Percentiles rank a stretch among this genome's conserved stretches.
These are phyloP conservation scores for Benincasa hispida DNA, from an alignment of 306 rosid species.

Conservation along the genomic window DNA sequence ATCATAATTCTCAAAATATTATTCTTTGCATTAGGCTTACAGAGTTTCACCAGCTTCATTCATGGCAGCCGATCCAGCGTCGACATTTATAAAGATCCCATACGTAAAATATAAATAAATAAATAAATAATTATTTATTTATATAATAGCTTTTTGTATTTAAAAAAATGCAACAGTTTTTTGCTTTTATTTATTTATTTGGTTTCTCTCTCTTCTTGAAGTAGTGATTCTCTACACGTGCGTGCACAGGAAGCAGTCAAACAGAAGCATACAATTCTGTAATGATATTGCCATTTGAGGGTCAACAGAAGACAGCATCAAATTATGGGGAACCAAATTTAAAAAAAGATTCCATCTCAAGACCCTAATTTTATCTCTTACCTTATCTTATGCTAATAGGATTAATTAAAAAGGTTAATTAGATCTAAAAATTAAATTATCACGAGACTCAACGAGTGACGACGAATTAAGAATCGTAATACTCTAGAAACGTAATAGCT, in stretches of 20 bases:
- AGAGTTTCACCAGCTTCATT: neutral
- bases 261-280: neutral
- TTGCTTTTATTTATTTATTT: neutral
- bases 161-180: neutral
- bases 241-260: neutral
- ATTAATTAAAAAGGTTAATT: too few species aligned
- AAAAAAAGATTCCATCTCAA: constrained; percentile 1
- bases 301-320: neutral
- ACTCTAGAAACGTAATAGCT: neutral
- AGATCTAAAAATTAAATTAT: neutral
- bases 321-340: neutral
- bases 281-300: constrained; percentile 1
- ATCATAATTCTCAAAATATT: neutral
- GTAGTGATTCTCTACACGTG: neutral
- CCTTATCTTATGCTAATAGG: neutral
- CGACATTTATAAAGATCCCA: neutral
- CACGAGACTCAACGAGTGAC: neutral
- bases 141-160: neutral
- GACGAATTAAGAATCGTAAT: too few species aligned
- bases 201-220: neutral
- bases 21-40: neutral
- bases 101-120: neutral
- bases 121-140: neutral
- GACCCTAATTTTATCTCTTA: neutral
- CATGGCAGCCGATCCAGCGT: neutral